Conservation (phyloP, 768 basidiomycete genomes). For the Polyporus arcularius region DNA sequence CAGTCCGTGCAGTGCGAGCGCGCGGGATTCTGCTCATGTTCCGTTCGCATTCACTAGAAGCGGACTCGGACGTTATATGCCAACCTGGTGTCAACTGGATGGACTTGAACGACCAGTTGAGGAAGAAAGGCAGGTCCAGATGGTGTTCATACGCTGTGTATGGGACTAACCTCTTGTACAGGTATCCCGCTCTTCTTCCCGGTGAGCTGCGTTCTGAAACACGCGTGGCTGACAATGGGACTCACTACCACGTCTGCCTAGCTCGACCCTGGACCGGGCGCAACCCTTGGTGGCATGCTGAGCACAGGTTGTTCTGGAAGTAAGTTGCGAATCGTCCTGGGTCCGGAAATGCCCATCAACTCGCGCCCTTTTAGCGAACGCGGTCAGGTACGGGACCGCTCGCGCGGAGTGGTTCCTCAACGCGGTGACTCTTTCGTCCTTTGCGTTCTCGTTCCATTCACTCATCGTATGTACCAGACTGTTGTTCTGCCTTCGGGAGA, state of each 20-base stretch:
- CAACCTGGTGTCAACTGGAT: slow-evolving; percentile 76
- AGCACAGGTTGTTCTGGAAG: slow-evolving; percentile 88
- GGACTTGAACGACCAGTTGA: slow-evolving; percentile 68
- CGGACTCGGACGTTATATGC: slow-evolving; percentile 71
- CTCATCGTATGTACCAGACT: slow-evolving; percentile 48
- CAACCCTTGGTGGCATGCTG: slow-evolving; percentile 85
- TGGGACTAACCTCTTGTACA: slow-evolving; percentile 24
- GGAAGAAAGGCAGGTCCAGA: slow-evolving; percentile 50
- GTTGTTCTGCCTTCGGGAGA: slow-evolving; percentile 88
- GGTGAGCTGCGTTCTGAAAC: slow-evolving; percentile 37
- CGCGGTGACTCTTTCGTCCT: slow-evolving; percentile 44
- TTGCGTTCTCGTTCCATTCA: background rate
- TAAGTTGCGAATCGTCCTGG: slow-evolving; percentile 23
- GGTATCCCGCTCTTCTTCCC: slow-evolving; percentile 85
- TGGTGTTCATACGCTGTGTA: background rate
- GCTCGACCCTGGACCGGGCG: slow-evolving; percentile 78
- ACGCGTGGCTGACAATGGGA: background rate
- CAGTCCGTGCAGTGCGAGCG: slow-evolving; percentile 12
- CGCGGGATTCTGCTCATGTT: slow-evolving; percentile 62
- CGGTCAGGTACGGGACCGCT: slow-evolving; percentile 86
- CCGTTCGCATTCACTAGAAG: slow-evolving; percentile 68
- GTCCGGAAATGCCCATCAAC: background rate
- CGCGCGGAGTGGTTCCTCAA: slow-evolving; percentile 92
- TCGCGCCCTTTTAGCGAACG: slow-evolving; percentile 53
- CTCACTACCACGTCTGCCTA: slow-evolving; percentile 25